phyloP scores from a whole-genome alignment of 768 basidiomycete species.

The Termitomyces titanicus region DNA sequence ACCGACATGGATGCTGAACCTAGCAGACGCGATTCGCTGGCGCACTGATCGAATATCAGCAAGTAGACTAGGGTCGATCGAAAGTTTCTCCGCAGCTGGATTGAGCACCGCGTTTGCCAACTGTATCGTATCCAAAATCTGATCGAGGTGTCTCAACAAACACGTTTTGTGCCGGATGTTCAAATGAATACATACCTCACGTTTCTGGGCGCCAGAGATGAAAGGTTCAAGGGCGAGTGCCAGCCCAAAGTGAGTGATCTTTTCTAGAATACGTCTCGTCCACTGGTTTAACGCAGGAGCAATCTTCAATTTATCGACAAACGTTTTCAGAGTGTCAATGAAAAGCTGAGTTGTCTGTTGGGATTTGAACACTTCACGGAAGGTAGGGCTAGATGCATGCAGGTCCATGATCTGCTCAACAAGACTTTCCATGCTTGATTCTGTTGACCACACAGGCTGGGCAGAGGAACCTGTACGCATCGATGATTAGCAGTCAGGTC shows the following conservation, averaged over 20 bases:
- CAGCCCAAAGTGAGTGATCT: conserved; percentile 65
- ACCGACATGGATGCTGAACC: conserved; percentile 61
- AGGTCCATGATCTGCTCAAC: conserved; percentile 68
- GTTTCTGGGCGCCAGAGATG: conserved; percentile 63
- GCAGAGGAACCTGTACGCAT: conserved; percentile 8
- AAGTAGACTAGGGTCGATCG: conserved; percentile 52
- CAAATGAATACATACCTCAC: conserved; percentile 47
- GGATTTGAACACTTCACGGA: conserved; percentile 71
- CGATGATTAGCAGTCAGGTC: conserved; percentile 2
- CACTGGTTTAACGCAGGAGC: conserved; percentile 35
- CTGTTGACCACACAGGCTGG: conserved; percentile 26
- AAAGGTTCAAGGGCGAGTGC: conserved; percentile 63
- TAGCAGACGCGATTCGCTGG: conserved; percentile 50
- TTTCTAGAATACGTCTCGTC: conserved; percentile 59
- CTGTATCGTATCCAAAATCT: conserved; percentile 61
- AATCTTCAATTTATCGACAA: conserved; percentile 41
- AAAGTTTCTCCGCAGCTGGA: conserved; percentile 41
- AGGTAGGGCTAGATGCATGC: conserved; percentile 60
- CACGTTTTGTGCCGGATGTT: neutral
- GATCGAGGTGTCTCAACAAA: conserved; percentile 1
- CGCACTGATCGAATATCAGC: conserved; percentile 48
- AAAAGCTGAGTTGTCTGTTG: conserved; percentile 67
- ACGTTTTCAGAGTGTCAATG: conserved; percentile 58
- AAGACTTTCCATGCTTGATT: conserved; percentile 52
- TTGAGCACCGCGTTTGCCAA: conserved; percentile 49